A percentile compares a stretch with the other conserved stretches of the same genome.
Evolutionary conservation across 2,329 filamentous ascomycete genomes (phyloP).

Genomic region (Dothidotthia symphoricarpi): DNA sequence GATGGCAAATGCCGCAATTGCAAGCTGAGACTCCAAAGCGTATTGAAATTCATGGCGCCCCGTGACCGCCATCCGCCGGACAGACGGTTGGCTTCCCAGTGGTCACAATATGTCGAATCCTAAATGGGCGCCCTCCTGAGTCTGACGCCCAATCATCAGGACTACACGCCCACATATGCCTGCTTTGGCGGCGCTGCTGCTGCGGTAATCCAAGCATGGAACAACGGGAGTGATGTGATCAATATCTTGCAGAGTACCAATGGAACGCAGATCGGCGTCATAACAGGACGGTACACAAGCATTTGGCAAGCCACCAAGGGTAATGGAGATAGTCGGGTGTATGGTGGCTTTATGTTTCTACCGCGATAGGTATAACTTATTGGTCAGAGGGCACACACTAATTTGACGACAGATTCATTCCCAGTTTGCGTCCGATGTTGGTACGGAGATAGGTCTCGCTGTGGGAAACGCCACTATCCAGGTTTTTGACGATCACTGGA

Average conservation of each 20-base stretch:
- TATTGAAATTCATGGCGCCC: slow-evolving; percentile 28
- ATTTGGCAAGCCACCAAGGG: slow-evolving; percentile 24
- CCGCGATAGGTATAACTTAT: too few species aligned
- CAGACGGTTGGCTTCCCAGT: slow-evolving; percentile 21
- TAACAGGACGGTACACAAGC: slow-evolving; percentile 24
- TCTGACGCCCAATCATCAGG: slow-evolving; percentile 28
- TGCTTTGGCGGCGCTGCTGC: slow-evolving; percentile 27
- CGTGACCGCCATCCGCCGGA: slow-evolving; percentile 20
- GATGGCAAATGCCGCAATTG: slow-evolving; percentile 30
- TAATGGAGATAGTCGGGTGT: slow-evolving; percentile 28
- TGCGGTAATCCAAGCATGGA: slow-evolving; percentile 21
- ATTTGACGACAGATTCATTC: slow-evolving; percentile 25
- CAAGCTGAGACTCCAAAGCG: slow-evolving; percentile 25
- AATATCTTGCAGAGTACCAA: slow-evolving; percentile 25
- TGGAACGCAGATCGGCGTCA: slow-evolving; percentile 24
- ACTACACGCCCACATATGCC: slow-evolving; percentile 30
- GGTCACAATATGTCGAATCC: slow-evolving; percentile 17
- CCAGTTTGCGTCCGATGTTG: slow-evolving; percentile 23
- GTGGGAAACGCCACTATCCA: slow-evolving; percentile 16
- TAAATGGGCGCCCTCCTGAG: slow-evolving; percentile 24
- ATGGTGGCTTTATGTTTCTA: too few species aligned
- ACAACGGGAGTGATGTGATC: slow-evolving; percentile 18
- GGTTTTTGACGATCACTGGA: slow-evolving; percentile 18
- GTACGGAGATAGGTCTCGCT: slow-evolving; percentile 13
- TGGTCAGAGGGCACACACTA: too few species aligned